A percentile compares a stretch with the other conserved stretches of the same genome.
Evolutionary conservation across 495 filamentous ascomycete species (phyloP).

Genomic region (Aspergillus nidulans): DNA sequence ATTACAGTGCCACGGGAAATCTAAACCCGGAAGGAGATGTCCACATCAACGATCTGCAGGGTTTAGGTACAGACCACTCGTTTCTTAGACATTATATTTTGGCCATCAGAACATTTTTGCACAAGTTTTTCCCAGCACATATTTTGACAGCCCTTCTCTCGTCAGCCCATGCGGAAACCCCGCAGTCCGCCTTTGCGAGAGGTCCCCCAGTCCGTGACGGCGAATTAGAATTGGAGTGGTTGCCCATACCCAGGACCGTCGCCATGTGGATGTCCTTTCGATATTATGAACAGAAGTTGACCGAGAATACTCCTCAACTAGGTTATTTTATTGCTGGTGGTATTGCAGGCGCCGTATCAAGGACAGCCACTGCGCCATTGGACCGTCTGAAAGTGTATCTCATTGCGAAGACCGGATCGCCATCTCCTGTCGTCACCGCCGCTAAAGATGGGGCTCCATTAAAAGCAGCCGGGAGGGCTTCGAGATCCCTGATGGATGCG

Average conservation of each 20-base stretch:
- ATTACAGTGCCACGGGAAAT: constrained; percentile 85
- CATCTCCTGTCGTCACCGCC: constrained; percentile 56
- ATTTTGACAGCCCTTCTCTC: constrained; percentile 37
- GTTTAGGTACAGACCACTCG: constrained; percentile 82
- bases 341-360: constrained; percentile 83
- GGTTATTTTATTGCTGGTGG: constrained; percentile 97
- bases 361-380: constrained; percentile 90
- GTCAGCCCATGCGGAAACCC: constrained; percentile 36
- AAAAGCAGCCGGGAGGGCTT: constrained; percentile 59
- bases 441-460: constrained; percentile 68
- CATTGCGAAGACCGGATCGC: constrained; percentile 77
- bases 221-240: constrained; percentile 43
- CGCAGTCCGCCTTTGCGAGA: constrained; percentile 25
- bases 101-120: constrained; percentile 37
- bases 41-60: constrained; percentile 82
- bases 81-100: constrained; percentile 57
- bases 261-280: constrained; percentile 47
- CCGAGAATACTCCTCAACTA: constrained; percentile 63
- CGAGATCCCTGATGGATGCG: constrained; percentile 66
- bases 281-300: constrained; percentile 56
- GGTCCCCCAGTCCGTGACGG: constrained; percentile 30
- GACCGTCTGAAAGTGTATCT: constrained; percentile 97
- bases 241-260: constrained; percentile 41
- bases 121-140: constrained; percentile 37
- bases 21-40: constrained; percentile 94